Evolutionary conservation across 1,284 basidiomycete species (phyloP), one percentile per base, ranked within the genome.

Genomic region (Ceratobasidium sp.): DNA sequence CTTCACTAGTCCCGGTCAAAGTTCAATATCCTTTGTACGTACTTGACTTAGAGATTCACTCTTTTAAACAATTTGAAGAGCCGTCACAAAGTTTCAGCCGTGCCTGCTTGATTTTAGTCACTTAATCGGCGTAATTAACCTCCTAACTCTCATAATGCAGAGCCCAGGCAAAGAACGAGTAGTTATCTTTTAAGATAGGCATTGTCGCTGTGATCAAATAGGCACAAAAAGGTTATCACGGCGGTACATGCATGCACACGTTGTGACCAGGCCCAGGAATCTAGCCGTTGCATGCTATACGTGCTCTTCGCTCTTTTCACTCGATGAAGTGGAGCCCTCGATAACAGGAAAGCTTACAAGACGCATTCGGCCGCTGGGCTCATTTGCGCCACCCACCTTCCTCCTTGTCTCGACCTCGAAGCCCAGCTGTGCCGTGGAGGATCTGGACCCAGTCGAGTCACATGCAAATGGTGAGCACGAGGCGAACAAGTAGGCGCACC

Each of bases 381-480:
- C 17, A 13, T n/a, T 20, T 39, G 58, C 58, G 58, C 58, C 33
- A 39, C 58, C 58, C 23, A 61, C 20, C 17, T n/a, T 7, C 33
- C 20, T 3, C 45, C 17, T 33, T 61, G 35, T 35, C 58, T 61
- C 33, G 58, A 47, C 58, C 23, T 23, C 13, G 58, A 39, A 39
- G 35, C 58, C n/a, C 17, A 28, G 58, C 58, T 20, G 58, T 61
- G 39, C 58, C 5, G 45, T 47, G n/a, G 33, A 61, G 35, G 58
- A 61, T 39, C 58, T 61, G 20, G 58, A 39, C 58, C 58, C 35
- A 17, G 33, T 39, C 13, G 3, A 61, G 58, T 61, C 58, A 61
- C 58, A 61, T 61, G 58, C 13, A 39, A 35, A 61, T 61, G 58
- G 58, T n/a, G 35, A 17, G 23, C 58, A 61, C 33, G 58, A 61